phyloP scores from a whole-genome alignment of 176 grass and related monocot genomes.

The Oryza nivara region DNA sequence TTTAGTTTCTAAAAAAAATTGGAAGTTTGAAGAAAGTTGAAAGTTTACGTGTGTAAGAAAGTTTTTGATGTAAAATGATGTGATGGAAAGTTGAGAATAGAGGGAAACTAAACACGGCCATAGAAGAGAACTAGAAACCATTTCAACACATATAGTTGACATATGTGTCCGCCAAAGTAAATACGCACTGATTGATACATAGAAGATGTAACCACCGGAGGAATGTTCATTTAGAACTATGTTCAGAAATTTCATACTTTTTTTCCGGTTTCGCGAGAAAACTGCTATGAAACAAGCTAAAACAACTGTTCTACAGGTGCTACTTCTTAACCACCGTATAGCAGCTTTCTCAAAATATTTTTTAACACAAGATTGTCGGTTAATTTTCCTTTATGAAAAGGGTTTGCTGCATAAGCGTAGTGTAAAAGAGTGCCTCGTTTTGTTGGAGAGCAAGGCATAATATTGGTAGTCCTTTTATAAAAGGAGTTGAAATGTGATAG shows the following conservation, averaged over 20 bases:
- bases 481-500: conserved; percentile 11
- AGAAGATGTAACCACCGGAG: neutral
- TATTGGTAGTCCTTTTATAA: neutral
- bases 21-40: no score
- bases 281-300: neutral
- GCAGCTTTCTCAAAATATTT: neutral
- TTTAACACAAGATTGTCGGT: neutral
- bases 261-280: neutral
- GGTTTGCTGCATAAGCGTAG: neutral
- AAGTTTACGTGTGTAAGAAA: no score
- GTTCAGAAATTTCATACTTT: neutral
- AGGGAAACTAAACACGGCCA: no score
- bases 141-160: neutral
- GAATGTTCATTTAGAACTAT: neutral
- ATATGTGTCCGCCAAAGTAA: neutral
- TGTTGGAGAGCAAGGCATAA: neutral
- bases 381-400: neutral
- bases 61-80: no score
- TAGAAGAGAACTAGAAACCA: no score
- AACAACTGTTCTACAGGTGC: neutral
- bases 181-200: neutral
- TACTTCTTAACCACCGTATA: neutral
- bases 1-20: no score
- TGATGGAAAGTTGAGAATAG: no score
- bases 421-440: no score